phyloP scores from a whole-genome alignment of 139 green algal genomes.

The Chlorella ohadii region DNA sequence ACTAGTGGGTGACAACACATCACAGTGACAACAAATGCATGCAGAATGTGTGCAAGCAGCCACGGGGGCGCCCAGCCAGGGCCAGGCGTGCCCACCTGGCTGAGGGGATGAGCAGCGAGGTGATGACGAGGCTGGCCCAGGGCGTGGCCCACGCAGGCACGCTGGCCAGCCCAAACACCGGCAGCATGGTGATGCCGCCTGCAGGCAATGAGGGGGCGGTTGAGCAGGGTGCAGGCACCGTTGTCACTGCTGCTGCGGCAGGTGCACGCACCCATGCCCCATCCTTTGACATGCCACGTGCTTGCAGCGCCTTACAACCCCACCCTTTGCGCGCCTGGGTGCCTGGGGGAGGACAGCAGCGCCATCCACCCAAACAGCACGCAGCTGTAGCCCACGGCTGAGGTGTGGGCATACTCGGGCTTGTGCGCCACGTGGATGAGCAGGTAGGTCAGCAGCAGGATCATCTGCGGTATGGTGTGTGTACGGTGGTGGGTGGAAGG shows the following conservation, averaged over 20 bases:
- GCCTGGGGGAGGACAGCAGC: slow-evolving; percentile 42
- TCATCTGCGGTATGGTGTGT: slow-evolving; percentile 32
- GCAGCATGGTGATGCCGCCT: slow-evolving; percentile 43
- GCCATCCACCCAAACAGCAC: slow-evolving; percentile 84
- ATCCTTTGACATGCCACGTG: neutral
- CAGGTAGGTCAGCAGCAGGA: slow-evolving; percentile 59
- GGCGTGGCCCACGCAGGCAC: slow-evolving; percentile 64
- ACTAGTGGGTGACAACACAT: no score
- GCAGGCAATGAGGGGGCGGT: neutral
- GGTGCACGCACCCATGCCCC: no score
- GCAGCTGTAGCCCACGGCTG: slow-evolving; percentile 71
- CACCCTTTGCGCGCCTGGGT: neutral
- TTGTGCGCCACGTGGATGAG: slow-evolving; percentile 26
- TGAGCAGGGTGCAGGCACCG: neutral
- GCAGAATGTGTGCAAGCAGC: neutral
- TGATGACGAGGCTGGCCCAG: slow-evolving; percentile 73
- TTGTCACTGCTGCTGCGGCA: neutral
- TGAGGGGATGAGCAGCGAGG: slow-evolving; percentile 62
- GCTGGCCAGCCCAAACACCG: slow-evolving; percentile 55
- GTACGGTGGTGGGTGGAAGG: neutral
- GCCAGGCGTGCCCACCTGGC: slow-evolving; percentile 8
- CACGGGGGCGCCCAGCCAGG: neutral
- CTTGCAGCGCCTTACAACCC: no score
- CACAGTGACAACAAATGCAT: neutral
- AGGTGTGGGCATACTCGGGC: slow-evolving; percentile 50